A percentile compares a stretch with the other conserved stretches of the same genome.
Evolutionary conservation across 306 rosid genomes (phyloP).

Genomic region (Sphenostylis stenocarpa): DNA sequence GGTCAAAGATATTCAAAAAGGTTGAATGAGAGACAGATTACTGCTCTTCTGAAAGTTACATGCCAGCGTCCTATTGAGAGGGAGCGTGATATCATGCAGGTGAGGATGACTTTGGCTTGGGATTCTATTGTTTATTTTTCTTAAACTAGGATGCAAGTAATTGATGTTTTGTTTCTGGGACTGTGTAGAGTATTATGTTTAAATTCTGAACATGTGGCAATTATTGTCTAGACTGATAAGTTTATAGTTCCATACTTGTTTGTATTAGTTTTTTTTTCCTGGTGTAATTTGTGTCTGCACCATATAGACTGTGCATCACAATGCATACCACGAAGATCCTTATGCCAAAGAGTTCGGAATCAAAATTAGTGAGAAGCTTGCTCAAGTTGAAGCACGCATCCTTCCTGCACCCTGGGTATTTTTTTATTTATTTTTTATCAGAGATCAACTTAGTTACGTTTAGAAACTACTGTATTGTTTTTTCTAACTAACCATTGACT

Average conservation of each 20-base stretch:
- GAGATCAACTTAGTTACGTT: not conserved
- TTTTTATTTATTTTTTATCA: not conserved
- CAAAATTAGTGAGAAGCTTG: slow-evolving; percentile 82
- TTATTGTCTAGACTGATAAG: not conserved
- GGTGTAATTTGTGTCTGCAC: not conserved
- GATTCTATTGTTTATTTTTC: not conserved
- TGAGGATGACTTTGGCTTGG: not conserved
- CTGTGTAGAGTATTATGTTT: not conserved
- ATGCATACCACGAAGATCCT: slow-evolving; percentile 83
- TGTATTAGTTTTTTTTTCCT: not conserved
- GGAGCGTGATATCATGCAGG: slow-evolving; percentile 85
- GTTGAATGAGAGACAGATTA: slow-evolving; percentile 83
- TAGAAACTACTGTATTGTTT: not conserved
- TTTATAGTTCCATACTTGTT: not conserved
- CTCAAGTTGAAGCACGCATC: slow-evolving; percentile 97
- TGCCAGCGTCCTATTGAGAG: slow-evolving; percentile 94
- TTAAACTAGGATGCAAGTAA: not conserved
- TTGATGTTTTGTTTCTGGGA: not conserved
- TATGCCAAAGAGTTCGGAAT: slow-evolving; percentile 93
- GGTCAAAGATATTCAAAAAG: slow-evolving; percentile 92
- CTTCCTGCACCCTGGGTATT: slow-evolving; percentile 95
- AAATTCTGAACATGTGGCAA: not conserved
- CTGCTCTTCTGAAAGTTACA: slow-evolving; percentile 84
- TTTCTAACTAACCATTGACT: not conserved
- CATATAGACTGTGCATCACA: slow-evolving; percentile 81